A percentile compares a stretch with the other conserved stretches of the same genome.
Evolutionary conservation across 139 green algal genomes (phyloP).

Genomic region (Picochlorum sp.): DNA sequence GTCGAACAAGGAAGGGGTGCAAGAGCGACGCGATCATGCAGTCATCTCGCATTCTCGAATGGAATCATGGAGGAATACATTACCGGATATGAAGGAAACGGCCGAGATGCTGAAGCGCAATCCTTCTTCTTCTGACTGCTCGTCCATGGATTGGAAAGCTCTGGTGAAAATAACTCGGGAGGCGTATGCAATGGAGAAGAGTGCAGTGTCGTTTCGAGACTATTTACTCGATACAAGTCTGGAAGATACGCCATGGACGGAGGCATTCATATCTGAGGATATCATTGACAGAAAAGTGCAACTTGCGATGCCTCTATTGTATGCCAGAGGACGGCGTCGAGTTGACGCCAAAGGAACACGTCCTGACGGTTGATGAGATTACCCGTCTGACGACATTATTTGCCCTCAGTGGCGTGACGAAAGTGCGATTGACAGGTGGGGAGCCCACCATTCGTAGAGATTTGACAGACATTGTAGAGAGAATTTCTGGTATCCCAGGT

Average conservation of each 20-base stretch:
- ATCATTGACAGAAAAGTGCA: slow-evolving; percentile 96
- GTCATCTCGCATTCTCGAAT: too few relatives aligned
- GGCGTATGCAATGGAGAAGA: too few relatives aligned
- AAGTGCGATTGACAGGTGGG: slow-evolving; percentile 93
- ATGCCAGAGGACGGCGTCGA: slow-evolving; percentile 94
- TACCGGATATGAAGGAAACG: too few relatives aligned
- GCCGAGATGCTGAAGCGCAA: too few relatives aligned
- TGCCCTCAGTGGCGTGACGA: slow-evolving; percentile 73
- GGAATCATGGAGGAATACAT: too few relatives aligned
- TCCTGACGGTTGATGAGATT: slow-evolving; percentile 74
- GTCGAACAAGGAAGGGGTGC: too few relatives aligned
- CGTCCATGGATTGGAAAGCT: too few relatives aligned
- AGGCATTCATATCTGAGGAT: slow-evolving; percentile 95
- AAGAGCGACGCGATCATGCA: too few relatives aligned
- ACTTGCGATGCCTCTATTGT: slow-evolving; percentile 97
- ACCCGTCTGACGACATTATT: slow-evolving; percentile 68
- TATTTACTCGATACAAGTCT: too few relatives aligned
- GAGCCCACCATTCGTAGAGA: slow-evolving; percentile 91
- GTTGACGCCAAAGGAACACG: slow-evolving; percentile 56
- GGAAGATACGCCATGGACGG: slow-evolving; percentile 53
- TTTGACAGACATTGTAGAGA: slow-evolving; percentile 56
- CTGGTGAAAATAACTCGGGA: too few relatives aligned
- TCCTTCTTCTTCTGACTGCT: too few relatives aligned
- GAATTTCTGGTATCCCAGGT: slow-evolving; percentile 48
- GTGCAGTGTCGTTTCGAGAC: too few relatives aligned